Base-by-base conservation (phyloP, 73 alveolate genomes). In the Paramecium caudatum region DNA sequence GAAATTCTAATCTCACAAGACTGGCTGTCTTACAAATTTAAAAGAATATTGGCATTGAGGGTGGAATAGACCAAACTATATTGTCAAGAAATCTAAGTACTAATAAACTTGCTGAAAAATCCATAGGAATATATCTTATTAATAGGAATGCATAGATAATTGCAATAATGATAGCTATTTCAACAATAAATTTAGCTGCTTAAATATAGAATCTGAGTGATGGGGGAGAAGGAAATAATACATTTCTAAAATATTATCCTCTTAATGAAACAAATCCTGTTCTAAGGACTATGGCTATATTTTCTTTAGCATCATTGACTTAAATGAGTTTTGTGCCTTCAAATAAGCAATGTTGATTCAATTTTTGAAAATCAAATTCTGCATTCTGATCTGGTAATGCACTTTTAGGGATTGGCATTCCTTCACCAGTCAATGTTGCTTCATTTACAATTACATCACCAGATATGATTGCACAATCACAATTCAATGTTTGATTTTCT, bases 391-490 rank as follows among this genome's bases (percentile, higher is more conserved):
- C 37, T 4, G 68, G 88, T 3, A 74, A 12, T n/a, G 62, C 45
- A 41, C 30, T 5, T 87, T 96, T 96, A 3, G 96, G 91, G 2
- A 96, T 94, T 2, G 99, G 97, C 2, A 95, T 88, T 30, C 96
- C 82, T 87, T 96, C 99, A 9, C 99, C 99, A 30, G 99, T 96
- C 70, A 96, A 92, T 90, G 96, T 95, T 19, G 96, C 91, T 93
- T 96, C 99, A 41, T 95, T 96, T 45, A 95, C 93, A 25, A 96
- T 92, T 48, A 93, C 86, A 80, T 93, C 93, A 13, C 99, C 99
- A 33, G 93, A 83, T 34, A 96, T 88, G 37, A 95, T 78, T 25
- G 94, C 90, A 87, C 97, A 93, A 91, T 96, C 99, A 46, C 98
- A 96, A 68, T 74, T 74, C 32, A 74, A 41, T 74, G 43, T 19